phyloP scores from a whole-genome alignment of 2,329 filamentous ascomycete species.

The Ophiostoma quercus region DNA sequence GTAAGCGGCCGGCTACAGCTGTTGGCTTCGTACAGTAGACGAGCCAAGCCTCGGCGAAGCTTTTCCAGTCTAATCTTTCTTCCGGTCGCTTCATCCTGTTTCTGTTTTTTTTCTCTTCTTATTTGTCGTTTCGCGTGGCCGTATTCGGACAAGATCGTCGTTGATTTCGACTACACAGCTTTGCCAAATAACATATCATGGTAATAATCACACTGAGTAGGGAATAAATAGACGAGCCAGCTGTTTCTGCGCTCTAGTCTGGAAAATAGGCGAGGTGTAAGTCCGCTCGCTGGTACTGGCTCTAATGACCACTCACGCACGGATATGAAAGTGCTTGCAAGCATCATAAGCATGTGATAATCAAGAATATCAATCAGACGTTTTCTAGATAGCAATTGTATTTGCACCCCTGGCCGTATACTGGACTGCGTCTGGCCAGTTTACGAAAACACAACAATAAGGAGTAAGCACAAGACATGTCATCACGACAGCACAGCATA shows the following conservation, averaged over 20 bases:
- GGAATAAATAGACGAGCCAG: conserved; percentile 3
- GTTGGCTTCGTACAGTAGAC: background rate
- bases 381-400: too few species aligned
- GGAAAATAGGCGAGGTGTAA: background rate
- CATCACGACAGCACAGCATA: background rate
- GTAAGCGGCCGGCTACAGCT: background rate
- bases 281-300: background rate
- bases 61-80: background rate
- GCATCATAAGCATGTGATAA: background rate
- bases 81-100: background rate
- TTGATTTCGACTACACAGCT: background rate
- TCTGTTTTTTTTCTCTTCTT: too few species aligned
- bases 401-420: too few species aligned
- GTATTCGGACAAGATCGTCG: background rate
- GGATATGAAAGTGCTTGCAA: background rate
- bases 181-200: background rate
- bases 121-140: background rate
- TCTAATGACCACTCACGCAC: background rate
- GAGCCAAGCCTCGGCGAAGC: conserved; percentile 7
- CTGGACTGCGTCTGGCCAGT: background rate
- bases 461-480: background rate
- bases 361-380: background rate
- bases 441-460: background rate
- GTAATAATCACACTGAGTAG: background rate
- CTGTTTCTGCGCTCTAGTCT: background rate